Evolutionary conservation across 2,329 filamentous ascomycete genomes (phyloP).

Genomic region (Tolypocladium album): DNA sequence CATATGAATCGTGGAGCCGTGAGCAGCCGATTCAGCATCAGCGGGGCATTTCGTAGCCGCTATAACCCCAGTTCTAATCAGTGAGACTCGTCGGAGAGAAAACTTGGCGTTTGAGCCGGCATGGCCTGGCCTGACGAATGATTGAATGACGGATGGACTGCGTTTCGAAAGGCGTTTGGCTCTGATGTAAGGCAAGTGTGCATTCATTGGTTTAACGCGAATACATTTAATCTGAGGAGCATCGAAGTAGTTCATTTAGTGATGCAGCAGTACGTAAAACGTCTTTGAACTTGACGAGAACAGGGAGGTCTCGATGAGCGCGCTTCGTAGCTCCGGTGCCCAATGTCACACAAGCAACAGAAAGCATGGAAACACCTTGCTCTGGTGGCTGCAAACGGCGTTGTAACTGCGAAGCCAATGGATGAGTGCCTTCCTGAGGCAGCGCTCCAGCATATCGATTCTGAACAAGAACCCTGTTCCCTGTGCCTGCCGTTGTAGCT

Average conservation of each 20-base stretch:
- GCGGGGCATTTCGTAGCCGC: conserved; percentile 53
- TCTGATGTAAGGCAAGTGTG: not conserved
- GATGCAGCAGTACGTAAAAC: too few relatives aligned
- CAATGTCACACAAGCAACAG: too few relatives aligned
- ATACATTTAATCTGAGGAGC: not conserved
- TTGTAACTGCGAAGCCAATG: not conserved
- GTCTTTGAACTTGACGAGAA: not conserved
- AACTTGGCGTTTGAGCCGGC: not conserved
- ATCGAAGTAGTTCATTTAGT: not conserved
- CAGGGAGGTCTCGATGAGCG: too few relatives aligned
- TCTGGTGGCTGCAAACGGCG: not conserved
- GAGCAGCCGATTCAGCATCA: conserved; percentile 51
- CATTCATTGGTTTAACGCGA: not conserved
- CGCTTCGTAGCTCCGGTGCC: too few relatives aligned
- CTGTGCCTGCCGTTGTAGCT: not conserved
- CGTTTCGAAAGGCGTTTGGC: not conserved
- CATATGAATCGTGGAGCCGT: conserved; percentile 25
- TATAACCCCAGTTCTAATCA: conserved; percentile 33
- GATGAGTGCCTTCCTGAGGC: not conserved
- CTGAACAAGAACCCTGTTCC: not conserved
- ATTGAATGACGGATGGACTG: not conserved
- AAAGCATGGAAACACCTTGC: not conserved
- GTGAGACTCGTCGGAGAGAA: conserved; percentile 2
- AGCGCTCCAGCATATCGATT: not conserved
- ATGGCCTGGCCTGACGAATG: too few relatives aligned